Conservation (phyloP, 2,329 filamentous ascomycete genomes). For the Fusarium euwallaceae region DNA sequence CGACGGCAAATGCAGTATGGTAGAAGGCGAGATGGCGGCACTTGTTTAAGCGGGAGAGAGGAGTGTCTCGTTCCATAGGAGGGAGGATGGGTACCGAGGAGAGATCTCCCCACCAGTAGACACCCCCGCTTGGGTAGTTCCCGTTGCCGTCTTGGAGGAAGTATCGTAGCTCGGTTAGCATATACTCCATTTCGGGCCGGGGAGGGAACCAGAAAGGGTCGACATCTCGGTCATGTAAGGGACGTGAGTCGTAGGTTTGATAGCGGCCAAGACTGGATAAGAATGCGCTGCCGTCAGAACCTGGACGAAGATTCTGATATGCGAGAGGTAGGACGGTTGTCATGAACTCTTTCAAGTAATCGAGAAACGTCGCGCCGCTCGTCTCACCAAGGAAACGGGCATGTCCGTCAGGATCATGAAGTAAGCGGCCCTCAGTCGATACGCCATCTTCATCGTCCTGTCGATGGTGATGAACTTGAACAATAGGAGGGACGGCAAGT, state of each 20-base stretch:
- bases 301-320: slow-evolving; percentile 40
- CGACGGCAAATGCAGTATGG: slow-evolving; percentile 60
- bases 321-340: slow-evolving; percentile 54
- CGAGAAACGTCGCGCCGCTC: slow-evolving; percentile 64
- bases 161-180: slow-evolving; percentile 57
- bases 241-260: slow-evolving; percentile 61
- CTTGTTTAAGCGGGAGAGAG: slow-evolving; percentile 39
- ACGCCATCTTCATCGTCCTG: slow-evolving; percentile 43
- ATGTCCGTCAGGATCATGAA: slow-evolving; percentile 60
- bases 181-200: slow-evolving; percentile 52
- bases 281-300: slow-evolving; percentile 50
- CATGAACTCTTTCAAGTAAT: slow-evolving; percentile 63
- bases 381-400: slow-evolving; percentile 63
- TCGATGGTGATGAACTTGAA: slow-evolving; percentile 13
- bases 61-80: slow-evolving; percentile 34
- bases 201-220: slow-evolving; percentile 57
- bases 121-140: slow-evolving; percentile 59
- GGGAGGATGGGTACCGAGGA: slow-evolving; percentile 48
- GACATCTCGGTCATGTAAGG: slow-evolving; percentile 53
- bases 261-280: slow-evolving; percentile 59
- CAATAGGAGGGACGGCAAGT: slow-evolving; percentile 5
- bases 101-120: slow-evolving; percentile 63
- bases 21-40: slow-evolving; percentile 59
- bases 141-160: slow-evolving; percentile 62
- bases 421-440: slow-evolving; percentile 55